A percentile compares a stretch with the other conserved stretches of the same genome.
Evolutionary conservation across 1,139 yeast genomes (phyloP).

Genomic region (Diutina rugosa): DNA sequence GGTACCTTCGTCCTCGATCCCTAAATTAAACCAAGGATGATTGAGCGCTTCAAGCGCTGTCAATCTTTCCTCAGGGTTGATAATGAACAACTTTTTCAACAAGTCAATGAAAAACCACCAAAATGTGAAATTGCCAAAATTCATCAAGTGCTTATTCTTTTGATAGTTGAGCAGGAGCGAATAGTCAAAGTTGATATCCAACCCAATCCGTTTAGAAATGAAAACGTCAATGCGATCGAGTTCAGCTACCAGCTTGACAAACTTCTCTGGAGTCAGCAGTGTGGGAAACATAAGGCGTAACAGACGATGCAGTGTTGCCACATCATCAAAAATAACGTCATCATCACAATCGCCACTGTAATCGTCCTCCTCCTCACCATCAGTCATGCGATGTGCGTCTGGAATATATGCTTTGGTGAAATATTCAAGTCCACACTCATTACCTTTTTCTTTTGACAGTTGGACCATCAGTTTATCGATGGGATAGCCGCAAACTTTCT

Average conservation of each 20-base stretch:
- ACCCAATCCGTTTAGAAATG: constrained; percentile 25
- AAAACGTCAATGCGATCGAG: constrained; percentile 39
- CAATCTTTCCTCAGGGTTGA: constrained; percentile 51
- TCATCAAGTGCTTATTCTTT: constrained; percentile 24
- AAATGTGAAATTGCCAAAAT: constrained; percentile 47
- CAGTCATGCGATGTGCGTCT: constrained; percentile 3
- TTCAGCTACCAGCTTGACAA: constrained; percentile 38
- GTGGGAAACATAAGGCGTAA: constrained; percentile 23
- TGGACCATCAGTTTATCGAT: constrained; percentile 28
- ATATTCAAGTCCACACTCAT: constrained; percentile 30
- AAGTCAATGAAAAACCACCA: constrained; percentile 71
- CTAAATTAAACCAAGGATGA: constrained; percentile 69
- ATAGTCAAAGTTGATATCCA: constrained; percentile 27
- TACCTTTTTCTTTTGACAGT: constrained; percentile 20
- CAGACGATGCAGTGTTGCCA: constrained; percentile 13
- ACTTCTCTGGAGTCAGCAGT: constrained; percentile 28
- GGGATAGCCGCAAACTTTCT: constrained; percentile 44
- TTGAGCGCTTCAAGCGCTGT: constrained; percentile 59
- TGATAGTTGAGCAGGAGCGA: constrained; percentile 29
- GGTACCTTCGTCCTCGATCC: constrained; percentile 66
- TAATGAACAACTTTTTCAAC: constrained; percentile 44
- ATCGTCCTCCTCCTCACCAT: constrained; percentile 11
- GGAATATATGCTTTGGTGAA: constrained; percentile 18
- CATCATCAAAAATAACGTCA: constrained; percentile 21
- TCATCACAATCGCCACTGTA: constrained; percentile 8